phyloP scores from a whole-genome alignment of 352 stramenopile genomes.

The Pseudoperonospora humuli region DNA sequence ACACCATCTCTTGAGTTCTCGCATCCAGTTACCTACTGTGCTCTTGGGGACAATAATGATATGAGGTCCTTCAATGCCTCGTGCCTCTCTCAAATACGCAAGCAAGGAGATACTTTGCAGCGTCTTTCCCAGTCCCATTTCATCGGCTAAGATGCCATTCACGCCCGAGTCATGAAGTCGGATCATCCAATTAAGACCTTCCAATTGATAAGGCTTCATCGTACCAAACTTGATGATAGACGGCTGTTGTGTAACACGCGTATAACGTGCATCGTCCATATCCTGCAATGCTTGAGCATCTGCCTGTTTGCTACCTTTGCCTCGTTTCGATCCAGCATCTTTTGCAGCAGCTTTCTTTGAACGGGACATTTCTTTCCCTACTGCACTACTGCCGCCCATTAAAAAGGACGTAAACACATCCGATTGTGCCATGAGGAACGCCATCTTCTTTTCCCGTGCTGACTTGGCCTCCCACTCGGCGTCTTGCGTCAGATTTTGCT shows the following conservation, averaged over 20 bases:
- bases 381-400: conserved; percentile 69
- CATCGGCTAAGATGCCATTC: conserved; percentile 80
- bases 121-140: conserved; percentile 92
- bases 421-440: conserved; percentile 85
- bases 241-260: conserved; percentile 73
- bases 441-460: conserved; percentile 65
- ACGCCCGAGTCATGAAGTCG: conserved; percentile 88
- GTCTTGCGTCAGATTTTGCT: conserved; percentile 51
- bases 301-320: conserved; percentile 58
- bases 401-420: conserved; percentile 86
- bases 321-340: conserved; percentile 40
- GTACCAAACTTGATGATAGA: conserved; percentile 79
- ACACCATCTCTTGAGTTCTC: conserved; percentile 96
- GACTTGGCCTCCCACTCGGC: conserved; percentile 39
- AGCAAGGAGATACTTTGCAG: conserved; percentile 98
- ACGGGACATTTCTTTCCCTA: conserved; percentile 75
- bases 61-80: conserved; percentile 92
- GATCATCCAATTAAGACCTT: conserved; percentile 90
- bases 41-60: conserved; percentile 98
- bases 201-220: conserved; percentile 85
- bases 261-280: conserved; percentile 78
- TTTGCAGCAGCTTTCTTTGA: conserved; percentile 26
- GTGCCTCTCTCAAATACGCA: conserved; percentile 92
- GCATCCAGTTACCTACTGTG: conserved; percentile 98
- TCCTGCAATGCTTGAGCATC: conserved; percentile 64